A percentile compares a stretch with the other conserved stretches of the same genome.
Evolutionary conservation across 23 red algal genomes (phyloP).

Genomic region (Gracilaria caudata): DNA sequence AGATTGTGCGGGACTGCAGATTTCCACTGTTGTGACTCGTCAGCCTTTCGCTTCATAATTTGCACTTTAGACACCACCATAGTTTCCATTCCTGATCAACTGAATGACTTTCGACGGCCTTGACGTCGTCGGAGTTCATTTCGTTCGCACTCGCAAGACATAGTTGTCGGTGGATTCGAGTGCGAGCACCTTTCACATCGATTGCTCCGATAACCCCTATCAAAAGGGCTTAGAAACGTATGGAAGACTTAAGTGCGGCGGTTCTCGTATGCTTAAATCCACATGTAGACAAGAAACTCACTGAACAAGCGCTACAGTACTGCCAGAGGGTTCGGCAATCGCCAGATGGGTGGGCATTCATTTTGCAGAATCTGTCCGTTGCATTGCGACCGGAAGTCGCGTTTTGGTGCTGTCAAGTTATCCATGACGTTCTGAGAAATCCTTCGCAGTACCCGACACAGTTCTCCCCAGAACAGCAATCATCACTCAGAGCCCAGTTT

Average conservation of each 20-base stretch:
- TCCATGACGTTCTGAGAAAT: slow-evolving; percentile 43
- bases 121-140: slow-evolving; percentile 1
- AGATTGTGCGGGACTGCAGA: neutral
- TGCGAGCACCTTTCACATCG: slow-evolving; percentile 9
- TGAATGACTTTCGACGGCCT: slow-evolving; percentile 37
- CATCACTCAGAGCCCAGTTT: slow-evolving; percentile 32
- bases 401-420: slow-evolving; percentile 67
- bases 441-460: slow-evolving; percentile 21
- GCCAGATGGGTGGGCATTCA: slow-evolving; percentile 77
- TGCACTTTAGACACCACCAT: neutral
- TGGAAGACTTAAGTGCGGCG: slow-evolving; percentile 75
- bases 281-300: slow-evolving; percentile 40
- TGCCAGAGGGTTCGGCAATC: slow-evolving; percentile 57
- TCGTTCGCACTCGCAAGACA: slow-evolving; percentile 22
- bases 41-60: neutral
- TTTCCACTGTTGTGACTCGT: neutral
- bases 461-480: slow-evolving; percentile 23
- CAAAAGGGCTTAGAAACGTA: neutral
- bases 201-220: neutral
- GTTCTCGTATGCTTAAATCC: slow-evolving; percentile 68
- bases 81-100: neutral
- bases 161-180: neutral
- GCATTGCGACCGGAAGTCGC: slow-evolving; percentile 56
- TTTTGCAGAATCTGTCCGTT: slow-evolving; percentile 50
- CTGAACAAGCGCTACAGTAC: slow-evolving; percentile 56